A percentile compares a stretch with the other conserved stretches of the same genome.
Conservation (phyloP, 441 rosid genomes). For the Cnidoscolus chayamansa region DNA sequence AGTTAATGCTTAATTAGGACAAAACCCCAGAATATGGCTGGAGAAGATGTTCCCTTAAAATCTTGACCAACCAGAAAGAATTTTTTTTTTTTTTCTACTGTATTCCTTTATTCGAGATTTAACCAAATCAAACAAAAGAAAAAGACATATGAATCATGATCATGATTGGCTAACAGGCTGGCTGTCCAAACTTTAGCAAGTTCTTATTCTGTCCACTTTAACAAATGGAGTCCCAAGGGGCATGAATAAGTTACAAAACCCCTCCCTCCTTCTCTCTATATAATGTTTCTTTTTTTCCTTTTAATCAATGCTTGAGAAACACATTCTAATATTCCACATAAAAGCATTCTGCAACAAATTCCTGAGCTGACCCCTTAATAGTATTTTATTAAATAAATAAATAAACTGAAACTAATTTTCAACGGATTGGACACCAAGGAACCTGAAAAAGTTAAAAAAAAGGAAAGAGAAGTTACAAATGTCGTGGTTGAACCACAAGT, state of each 20-base stretch:
- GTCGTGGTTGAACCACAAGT: no score
- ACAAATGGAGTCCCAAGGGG: neutral
- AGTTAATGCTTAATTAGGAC: neutral
- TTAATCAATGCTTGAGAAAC: no score
- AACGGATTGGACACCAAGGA: no score
- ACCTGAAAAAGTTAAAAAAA: no score
- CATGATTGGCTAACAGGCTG: neutral
- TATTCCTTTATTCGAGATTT: neutral
- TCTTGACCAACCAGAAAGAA: neutral
- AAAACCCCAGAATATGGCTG: no score
- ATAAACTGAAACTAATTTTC: no score
- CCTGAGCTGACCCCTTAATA: neutral
- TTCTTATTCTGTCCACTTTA: constrained; percentile 11
- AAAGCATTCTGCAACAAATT: neutral
- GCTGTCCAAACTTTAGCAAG: neutral
- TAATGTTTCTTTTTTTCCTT: no score
- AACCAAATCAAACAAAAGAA: neutral
- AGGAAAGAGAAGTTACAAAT: no score
- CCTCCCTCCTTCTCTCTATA: no score
- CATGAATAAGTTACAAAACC: neutral
- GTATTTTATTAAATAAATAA: no score
- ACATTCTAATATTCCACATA: neutral
- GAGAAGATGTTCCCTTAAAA: neutral
- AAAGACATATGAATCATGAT: neutral
- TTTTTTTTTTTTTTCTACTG: neutral